Conservation (phyloP, 345 rosid genomes). For the Eucalyptus shirleyi region DNA sequence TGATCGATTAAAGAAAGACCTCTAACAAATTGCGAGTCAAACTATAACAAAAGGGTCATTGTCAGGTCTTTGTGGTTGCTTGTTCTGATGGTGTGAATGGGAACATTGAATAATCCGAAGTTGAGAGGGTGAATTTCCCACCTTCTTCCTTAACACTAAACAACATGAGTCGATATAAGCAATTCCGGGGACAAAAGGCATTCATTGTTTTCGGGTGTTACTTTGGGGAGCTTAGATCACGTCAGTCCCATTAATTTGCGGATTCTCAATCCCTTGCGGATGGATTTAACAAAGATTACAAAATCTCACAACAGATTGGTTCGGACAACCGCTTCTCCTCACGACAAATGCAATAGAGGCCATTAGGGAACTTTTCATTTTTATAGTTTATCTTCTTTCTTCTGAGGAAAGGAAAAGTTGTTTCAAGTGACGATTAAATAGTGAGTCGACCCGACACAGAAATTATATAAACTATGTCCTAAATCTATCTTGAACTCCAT, state of each 20-base stretch:
- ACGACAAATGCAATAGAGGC: not conserved
- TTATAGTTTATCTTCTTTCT: not conserved
- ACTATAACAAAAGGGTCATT: not conserved
- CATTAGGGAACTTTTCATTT: not conserved
- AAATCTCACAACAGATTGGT: not conserved
- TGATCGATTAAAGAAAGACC: not conserved
- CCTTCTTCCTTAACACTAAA: not conserved
- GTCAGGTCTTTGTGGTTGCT: not conserved
- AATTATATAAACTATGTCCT: not conserved
- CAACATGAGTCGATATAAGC: not conserved
- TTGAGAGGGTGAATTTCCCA: not conserved
- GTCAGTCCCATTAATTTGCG: not conserved
- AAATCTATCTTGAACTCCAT: not conserved
- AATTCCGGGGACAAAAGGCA: not conserved
- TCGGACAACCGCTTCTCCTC: not conserved
- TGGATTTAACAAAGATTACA: not conserved
- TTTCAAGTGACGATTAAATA: not conserved
- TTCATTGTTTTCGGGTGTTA: not conserved
- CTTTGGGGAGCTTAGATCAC: not conserved
- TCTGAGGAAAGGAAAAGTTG: not conserved
- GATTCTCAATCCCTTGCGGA: not conserved
- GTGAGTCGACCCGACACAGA: not conserved
- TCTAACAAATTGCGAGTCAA: not conserved
- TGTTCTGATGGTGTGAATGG: not conserved
- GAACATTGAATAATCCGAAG: not conserved